A percentile compares a stretch with the other conserved stretches of the same genome.
These are phyloP conservation scores for Penicillium pulvis DNA, from an alignment of 495 filamentous ascomycete species.

Conservation along the genomic window DNA sequence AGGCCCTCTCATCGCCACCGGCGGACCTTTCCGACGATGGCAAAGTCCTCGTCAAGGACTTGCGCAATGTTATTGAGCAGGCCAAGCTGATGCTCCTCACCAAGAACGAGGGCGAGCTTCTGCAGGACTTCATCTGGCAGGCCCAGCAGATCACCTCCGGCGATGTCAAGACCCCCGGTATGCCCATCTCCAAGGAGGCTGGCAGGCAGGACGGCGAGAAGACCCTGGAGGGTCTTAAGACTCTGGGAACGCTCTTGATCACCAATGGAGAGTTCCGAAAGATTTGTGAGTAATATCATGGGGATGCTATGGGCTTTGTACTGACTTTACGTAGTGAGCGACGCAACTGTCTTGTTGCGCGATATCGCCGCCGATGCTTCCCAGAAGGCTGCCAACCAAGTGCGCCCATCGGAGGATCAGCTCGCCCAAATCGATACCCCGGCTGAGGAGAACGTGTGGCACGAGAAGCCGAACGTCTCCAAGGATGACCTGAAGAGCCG, in stretches of 20 bases:
- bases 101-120: slow-evolving; percentile 92
- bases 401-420: slow-evolving; percentile 79
- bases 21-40: slow-evolving; percentile 82
- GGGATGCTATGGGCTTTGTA: neutral
- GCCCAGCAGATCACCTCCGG: slow-evolving; percentile 71
- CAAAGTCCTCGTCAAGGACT: slow-evolving; percentile 70
- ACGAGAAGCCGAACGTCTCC: slow-evolving; percentile 80
- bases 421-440: slow-evolving; percentile 77
- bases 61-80: slow-evolving; percentile 81
- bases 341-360: slow-evolving; percentile 79
- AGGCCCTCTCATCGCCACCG: slow-evolving; percentile 68
- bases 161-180: slow-evolving; percentile 57
- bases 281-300: slow-evolving; percentile 62
- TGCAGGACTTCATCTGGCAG: slow-evolving; percentile 97
- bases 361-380: slow-evolving; percentile 93
- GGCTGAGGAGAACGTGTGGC: slow-evolving; percentile 90
- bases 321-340: slow-evolving; percentile 61
- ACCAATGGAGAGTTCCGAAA: slow-evolving; percentile 98
- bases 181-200: slow-evolving; percentile 71
- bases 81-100: slow-evolving; percentile 85
- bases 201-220: slow-evolving; percentile 80
- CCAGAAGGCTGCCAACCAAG: slow-evolving; percentile 71
- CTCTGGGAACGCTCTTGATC: slow-evolving; percentile 84
- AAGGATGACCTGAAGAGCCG: slow-evolving; percentile 70
- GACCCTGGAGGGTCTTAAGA: slow-evolving; percentile 82